Base-by-base conservation (phyloP, 1,139 yeast species). In the Hanseniaspora sp. region DNA sequence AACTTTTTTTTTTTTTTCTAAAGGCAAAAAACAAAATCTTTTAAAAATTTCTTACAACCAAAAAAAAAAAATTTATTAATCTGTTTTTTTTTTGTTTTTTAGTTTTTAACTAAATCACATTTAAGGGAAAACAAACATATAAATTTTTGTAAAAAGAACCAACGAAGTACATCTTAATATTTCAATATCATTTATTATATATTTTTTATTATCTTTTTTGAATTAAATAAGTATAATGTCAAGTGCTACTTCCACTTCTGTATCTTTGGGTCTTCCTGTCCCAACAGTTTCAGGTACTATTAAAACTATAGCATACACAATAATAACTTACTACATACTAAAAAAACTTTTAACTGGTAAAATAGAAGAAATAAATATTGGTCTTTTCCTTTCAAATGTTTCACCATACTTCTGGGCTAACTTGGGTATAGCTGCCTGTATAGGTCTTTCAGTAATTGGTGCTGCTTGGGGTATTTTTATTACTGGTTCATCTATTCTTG, bases 391-490 rank as follows among this genome's bases (percentile, higher is more conserved):
- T 60, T 80, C 82, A 62, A 74, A 83, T 38, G 83, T 95, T 1
- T 87, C 96, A 18, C 99, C 99, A 13, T 92, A 92, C 67, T 79
- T 92, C 82, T 94, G 98, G 98, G 96, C 97, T 28, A 78, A 80
- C 60, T 71, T 88, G 60, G 99, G 99, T 56, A 87, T 94, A 60
- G 83, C 85, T n/a, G 71, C 82, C 56, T 92, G 98, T 71, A 88
- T 94, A 63, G 97, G 98, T 13, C 76, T 94, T 58, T 83, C 95
- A 55, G 97, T 94, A 18, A 84, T 90, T 48, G 99, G 98, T 46
- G 98, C 98, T 18, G 98, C 98, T 12, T 92, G 98, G 97, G 99
- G 99, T 59, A 94, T 94, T 61, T 94, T 92, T 69, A 79, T 94
- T 58, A 92, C 97, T 1, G 99, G 99, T 43, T 77, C 96, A 1